A percentile compares a stretch with the other conserved stretches of the same genome.
Evolutionary conservation across 306 rosid genomes (phyloP).

Genomic region (Sphenostylis stenocarpa): DNA sequence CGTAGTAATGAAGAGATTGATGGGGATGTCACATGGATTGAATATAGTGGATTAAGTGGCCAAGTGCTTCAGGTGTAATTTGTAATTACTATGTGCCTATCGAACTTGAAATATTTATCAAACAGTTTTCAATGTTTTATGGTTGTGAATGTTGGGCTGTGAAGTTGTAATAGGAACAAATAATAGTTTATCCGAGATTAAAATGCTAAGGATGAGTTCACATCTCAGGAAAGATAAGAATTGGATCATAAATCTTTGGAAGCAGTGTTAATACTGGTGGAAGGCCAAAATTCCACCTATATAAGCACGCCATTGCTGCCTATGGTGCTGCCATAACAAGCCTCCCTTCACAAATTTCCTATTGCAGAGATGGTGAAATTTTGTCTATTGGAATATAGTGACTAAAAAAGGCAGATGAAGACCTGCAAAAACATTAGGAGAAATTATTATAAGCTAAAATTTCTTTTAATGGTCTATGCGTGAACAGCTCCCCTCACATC

Average conservation of each 20-base stretch:
- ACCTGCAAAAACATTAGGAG: neutral
- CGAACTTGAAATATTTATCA: neutral
- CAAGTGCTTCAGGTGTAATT: neutral
- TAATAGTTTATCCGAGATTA: neutral
- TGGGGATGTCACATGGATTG: neutral
- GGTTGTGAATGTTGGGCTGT: neutral
- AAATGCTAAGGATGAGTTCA: neutral
- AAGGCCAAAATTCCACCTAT: neutral
- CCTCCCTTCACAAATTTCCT: neutral
- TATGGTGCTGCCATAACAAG: neutral
- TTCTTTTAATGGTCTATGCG: neutral
- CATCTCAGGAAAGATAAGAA: neutral
- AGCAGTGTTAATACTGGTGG: neutral
- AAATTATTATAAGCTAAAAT: neutral
- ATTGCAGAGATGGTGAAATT: neutral
- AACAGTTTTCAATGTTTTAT: neutral
- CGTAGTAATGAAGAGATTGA: neutral
- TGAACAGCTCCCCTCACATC: neutral
- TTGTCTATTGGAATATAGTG: neutral
- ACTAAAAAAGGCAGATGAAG: neutral
- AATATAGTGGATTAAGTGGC: neutral
- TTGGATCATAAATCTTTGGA: neutral
- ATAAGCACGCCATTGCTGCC: neutral
- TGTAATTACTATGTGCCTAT: neutral
- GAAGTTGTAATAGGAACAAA: neutral